A percentile compares a stretch with the other conserved stretches of the same genome.
phyloP scores from a whole-genome alignment of 768 basidiomycete species.

The Rickenella mellea region DNA sequence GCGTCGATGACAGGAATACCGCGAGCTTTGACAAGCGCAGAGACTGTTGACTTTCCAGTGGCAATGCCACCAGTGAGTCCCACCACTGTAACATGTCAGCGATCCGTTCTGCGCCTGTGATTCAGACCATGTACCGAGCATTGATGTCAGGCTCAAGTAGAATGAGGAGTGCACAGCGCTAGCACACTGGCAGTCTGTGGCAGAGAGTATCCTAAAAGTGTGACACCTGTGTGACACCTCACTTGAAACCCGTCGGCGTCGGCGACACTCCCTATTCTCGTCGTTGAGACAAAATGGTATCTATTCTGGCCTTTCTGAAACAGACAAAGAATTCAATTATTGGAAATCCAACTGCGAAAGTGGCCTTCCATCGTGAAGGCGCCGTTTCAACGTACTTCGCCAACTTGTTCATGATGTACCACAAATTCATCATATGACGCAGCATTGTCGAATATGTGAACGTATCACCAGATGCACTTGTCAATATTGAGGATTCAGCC shows the following conservation, averaged over 20 bases:
- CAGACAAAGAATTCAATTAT: constrained; percentile 68
- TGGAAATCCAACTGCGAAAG: constrained; percentile 70
- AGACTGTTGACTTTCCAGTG: constrained; percentile 93
- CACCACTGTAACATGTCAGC: constrained; percentile 45
- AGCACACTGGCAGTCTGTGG: background rate
- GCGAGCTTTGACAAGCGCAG: constrained; percentile 55
- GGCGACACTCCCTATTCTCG: background rate
- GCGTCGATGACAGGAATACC: constrained; percentile 85
- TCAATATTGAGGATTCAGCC: constrained; percentile 19
- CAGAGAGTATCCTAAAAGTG: background rate
- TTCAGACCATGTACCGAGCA: background rate
- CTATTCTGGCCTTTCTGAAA: constrained; percentile 39
- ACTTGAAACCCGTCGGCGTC: background rate
- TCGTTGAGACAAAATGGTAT: constrained; percentile 7
- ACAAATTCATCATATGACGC: constrained; percentile 1
- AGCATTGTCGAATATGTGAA: constrained; percentile 60
- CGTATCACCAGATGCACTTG: constrained; percentile 19
- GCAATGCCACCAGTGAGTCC: constrained; percentile 96
- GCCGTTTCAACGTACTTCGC: constrained; percentile 41
- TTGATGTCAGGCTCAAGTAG: background rate
- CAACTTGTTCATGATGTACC: background rate
- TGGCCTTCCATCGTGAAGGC: constrained; percentile 44
- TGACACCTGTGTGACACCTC: background rate
- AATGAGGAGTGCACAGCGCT: background rate
- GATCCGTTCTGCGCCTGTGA: background rate